Evolutionary conservation across 2,329 filamentous ascomycete genomes (phyloP).

Genomic region (Clonostachys rhizophaga): DNA sequence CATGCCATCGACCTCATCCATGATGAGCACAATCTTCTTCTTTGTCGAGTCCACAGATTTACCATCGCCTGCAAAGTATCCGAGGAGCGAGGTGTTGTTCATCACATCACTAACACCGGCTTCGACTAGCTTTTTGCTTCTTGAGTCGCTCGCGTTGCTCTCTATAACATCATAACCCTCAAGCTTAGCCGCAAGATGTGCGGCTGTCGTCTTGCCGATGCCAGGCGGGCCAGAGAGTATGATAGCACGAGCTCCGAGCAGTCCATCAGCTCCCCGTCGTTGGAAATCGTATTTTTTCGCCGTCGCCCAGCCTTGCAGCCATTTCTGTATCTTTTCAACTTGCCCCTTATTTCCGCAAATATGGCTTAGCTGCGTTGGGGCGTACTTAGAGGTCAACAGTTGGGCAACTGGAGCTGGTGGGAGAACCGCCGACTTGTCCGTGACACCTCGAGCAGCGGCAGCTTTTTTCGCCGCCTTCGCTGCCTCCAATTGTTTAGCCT

Average conservation of each 20-base stretch:
- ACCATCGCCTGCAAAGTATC: constrained; percentile 82
- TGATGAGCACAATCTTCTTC: constrained; percentile 93
- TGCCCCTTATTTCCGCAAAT: constrained; percentile 92
- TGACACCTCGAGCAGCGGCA: constrained; percentile 19
- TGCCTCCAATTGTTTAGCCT: constrained; percentile 44
- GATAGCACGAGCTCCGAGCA: constrained; percentile 79
- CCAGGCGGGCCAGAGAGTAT: constrained; percentile 94
- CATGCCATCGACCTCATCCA: constrained; percentile 99
- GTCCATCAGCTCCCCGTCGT: constrained; percentile 76
- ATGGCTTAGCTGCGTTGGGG: constrained; percentile 75
- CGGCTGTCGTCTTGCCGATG: constrained; percentile 96
- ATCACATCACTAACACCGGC: constrained; percentile 82
- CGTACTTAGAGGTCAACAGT: constrained; percentile 94
- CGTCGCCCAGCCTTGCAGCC: constrained; percentile 80
- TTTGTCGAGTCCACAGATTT: constrained; percentile 75
- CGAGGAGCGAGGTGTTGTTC: constrained; percentile 87
- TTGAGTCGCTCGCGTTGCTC: constrained; percentile 90
- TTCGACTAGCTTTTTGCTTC: constrained; percentile 95
- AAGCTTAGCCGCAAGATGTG: constrained; percentile 87
- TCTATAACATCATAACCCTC: constrained; percentile 93
- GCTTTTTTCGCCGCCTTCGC: constrained; percentile 44
- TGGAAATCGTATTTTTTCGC: constrained; percentile 78
- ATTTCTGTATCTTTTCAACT: constrained; percentile 85
- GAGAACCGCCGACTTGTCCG: constrained; percentile 12
- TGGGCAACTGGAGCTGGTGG: constrained; percentile 51